phyloP scores from a whole-genome alignment of 2,329 filamentous ascomycete genomes.

The Ascochyta viciae-villosae region DNA sequence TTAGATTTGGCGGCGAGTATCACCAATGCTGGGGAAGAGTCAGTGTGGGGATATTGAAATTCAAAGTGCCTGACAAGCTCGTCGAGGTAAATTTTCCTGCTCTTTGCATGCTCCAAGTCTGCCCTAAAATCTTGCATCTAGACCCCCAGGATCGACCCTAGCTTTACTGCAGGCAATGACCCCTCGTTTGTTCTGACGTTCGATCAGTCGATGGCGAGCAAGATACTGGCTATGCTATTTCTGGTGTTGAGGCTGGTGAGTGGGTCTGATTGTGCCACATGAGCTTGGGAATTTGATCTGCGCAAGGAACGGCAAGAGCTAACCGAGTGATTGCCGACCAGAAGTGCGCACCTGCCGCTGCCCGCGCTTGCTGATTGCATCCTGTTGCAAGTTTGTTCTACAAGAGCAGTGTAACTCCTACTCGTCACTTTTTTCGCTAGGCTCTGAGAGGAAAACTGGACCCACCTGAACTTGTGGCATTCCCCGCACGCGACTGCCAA shows the following conservation, averaged over 20 bases:
- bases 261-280: conserved; percentile 4
- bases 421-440: neutral
- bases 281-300: neutral
- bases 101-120: neutral
- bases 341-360: conserved; percentile 13
- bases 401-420: neutral
- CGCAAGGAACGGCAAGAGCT: conserved; percentile 3
- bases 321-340: conserved; percentile 1
- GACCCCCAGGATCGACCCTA: neutral
- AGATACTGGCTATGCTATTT: neutral
- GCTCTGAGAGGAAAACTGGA: neutral
- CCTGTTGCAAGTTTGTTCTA: neutral
- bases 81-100: neutral
- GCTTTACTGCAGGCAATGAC: neutral
- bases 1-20: conserved; percentile 2
- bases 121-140: neutral
- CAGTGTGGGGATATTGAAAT: conserved; percentile 1
- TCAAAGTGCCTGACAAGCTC: conserved; percentile 3
- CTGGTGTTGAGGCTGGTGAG: conserved; percentile 18
- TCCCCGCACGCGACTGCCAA: conserved; percentile 29
- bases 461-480: neutral
- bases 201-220: neutral
- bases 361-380: neutral
- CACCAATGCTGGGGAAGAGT: conserved; percentile 3
- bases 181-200: neutral